Evolutionary conservation across 2,329 filamentous ascomycete genomes (phyloP).

Genomic region (Salinomyces thailandicus): DNA sequence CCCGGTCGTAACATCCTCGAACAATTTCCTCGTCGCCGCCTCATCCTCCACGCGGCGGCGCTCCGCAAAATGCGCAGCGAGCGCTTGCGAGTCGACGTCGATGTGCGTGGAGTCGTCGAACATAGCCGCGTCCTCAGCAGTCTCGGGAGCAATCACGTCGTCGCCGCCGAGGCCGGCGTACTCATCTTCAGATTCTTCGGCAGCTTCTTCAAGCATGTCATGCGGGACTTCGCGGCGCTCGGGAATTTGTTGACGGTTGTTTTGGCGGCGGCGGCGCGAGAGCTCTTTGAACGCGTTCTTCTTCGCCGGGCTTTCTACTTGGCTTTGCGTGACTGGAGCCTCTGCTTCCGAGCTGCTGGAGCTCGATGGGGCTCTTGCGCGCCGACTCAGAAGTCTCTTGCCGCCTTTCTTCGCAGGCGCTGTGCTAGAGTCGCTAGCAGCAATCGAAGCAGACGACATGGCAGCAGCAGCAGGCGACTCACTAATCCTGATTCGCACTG

Average conservation of each 20-base stretch:
- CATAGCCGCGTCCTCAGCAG: constrained; percentile 70
- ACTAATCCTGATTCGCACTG: constrained; percentile 22
- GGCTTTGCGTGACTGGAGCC: constrained; percentile 3
- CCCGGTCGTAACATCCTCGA: constrained; percentile 86
- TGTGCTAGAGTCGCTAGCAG: no score
- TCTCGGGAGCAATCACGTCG: constrained; percentile 64
- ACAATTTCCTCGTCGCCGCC: constrained; percentile 78
- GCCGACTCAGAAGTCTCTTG: constrained; percentile 38
- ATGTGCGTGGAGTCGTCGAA: constrained; percentile 79
- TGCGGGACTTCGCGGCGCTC: constrained; percentile 50
- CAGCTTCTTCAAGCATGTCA: constrained; percentile 85
- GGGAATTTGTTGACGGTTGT: constrained; percentile 27
- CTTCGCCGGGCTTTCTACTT: constrained; percentile 22
- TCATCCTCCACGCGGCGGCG: constrained; percentile 72
- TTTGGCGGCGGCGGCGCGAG: constrained; percentile 50
- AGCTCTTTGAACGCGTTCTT: constrained; percentile 57
- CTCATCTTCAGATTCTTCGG: constrained; percentile 95
- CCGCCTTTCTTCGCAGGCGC: constrained; percentile 43
- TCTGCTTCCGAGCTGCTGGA: constrained; percentile 21
- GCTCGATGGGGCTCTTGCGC: constrained; percentile 35
- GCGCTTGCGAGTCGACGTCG: constrained; percentile 64
- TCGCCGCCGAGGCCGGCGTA: constrained; percentile 93
- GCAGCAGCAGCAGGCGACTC: constrained; percentile 18
- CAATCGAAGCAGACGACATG: no score
- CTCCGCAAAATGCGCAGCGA: constrained; percentile 80